Base-by-base conservation (phyloP, 2,329 filamentous ascomycete species). In the Fusarium setosum region DNA sequence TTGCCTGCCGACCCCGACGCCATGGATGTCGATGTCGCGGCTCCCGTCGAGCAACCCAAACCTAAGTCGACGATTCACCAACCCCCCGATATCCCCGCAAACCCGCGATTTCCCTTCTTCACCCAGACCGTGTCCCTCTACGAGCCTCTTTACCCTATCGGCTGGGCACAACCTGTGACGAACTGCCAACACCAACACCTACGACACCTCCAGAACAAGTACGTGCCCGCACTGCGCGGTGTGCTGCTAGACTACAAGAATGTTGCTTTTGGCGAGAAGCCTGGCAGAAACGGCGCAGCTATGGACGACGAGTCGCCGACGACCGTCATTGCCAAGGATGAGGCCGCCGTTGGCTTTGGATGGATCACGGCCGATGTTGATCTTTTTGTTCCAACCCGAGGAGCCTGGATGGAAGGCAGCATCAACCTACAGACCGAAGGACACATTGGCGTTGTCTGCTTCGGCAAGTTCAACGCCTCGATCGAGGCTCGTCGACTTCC, bases 321-420 rank as follows among this genome's bases (percentile, higher is more conserved):
- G 21, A 75, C 81, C 13, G 75, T 84, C 60, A 74, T 83, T 45
- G 86, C 86, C 6, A 80, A 92, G 37, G 89, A 92, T 78, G 96
- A 98, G 79, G 96, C 94, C 74, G 93, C 92, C 8, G 92, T 93
- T 21, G 90, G 90, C 20, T 97, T 92, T 74, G 88, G 92, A 45
- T 98, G 95, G 90, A 86, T 97, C 20, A 97, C 93, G 0, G 93
- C 91, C 1, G 93, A 96, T 20, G 91, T 97, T 63, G 84, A 96
- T 41, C 81, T 98, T 17, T 96, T 97, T 75, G 86, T 91, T 29
- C 95, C 96, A 0, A 83, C 85, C 52, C 86, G 87, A 42, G 92
- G 92, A 32, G 88, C 89, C 9, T 88, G 86, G 78, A 86, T 98
- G 74, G 90, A 94, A 68, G 96, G 93, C 11, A 90, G 86, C 68